These are phyloP conservation scores for Amanita phalloides DNA, from an alignment of 768 basidiomycete species.

Conservation along the genomic window DNA sequence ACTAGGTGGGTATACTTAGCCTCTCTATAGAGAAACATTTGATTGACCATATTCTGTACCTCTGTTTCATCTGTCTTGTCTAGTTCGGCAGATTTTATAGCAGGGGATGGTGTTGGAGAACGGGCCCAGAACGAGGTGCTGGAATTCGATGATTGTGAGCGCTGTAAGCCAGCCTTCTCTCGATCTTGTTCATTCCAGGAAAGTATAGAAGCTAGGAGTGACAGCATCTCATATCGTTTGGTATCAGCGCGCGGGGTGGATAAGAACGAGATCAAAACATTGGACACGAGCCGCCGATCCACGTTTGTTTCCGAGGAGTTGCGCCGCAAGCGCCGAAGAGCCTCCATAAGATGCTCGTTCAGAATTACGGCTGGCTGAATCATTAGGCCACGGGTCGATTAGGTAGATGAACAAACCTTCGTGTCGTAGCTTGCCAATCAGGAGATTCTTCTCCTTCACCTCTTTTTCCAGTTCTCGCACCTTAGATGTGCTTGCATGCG, in stretches of 20 bases:
- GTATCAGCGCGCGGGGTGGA: constrained; percentile 83
- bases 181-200: constrained; percentile 87
- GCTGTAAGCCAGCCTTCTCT: constrained; percentile 82
- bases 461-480: constrained; percentile 78
- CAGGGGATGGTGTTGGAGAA: constrained; percentile 19
- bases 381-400: neutral
- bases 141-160: constrained; percentile 21
- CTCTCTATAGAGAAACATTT: neutral
- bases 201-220: constrained; percentile 80
- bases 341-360: constrained; percentile 96
- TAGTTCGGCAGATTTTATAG: constrained; percentile 37
- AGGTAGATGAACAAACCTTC: constrained; percentile 49
- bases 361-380: constrained; percentile 74
- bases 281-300: constrained; percentile 88
- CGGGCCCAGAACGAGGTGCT: constrained; percentile 31
- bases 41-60: constrained; percentile 26
- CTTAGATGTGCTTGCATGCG: constrained; percentile 50
- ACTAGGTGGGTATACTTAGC: constrained; percentile 34
- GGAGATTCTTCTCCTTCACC: constrained; percentile 88
- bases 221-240: constrained; percentile 96
- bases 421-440: constrained; percentile 91
- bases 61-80: constrained; percentile 82
- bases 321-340: constrained; percentile 85
- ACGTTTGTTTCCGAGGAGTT: constrained; percentile 87
- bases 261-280: constrained; percentile 85